Base-by-base conservation (phyloP, 2,329 filamentous ascomycete genomes). In the Epichloe sibirici region DNA sequence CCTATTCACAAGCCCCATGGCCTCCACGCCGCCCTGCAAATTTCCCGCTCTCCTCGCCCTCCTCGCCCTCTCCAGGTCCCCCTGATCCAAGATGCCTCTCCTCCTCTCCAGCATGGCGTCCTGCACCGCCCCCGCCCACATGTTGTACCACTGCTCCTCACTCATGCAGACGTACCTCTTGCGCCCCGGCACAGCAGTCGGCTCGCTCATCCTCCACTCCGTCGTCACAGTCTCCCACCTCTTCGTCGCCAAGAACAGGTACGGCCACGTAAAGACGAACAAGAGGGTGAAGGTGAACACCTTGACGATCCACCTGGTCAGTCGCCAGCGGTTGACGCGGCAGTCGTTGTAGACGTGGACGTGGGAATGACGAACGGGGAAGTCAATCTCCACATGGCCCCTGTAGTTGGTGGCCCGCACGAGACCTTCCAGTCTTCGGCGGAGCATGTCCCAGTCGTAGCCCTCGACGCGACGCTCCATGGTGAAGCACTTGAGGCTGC, bases 211-310 rank as follows among this genome's bases (percentile, higher is more conserved):
- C 13, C 60, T 59, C 83, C 83, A 90, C 37, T 82, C 73, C 0
- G 77, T 75, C 23, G 73, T 70, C 3, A 80, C 75, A 2, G 86
- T 81, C 57, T 83, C 76, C 69, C 83, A 90, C 48, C 78, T 74
- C 62, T 78, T 81, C 1, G 86, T 90, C 17, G 76, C 68, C 62
- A 88, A 75, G 67, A 79, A 83, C 12, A 90, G 72, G 53, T 78
- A 76, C 0, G 86, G 86, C 86, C 86, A 90, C 3, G 78, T 71
- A 58, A 90, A 72, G 53, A 90, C 61, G 75, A 85, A 85, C 12
- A 86, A 65, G 55, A 88, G 79, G 0, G 81, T 81, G 5, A 86
- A 64, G 62, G 79, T 81, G 68, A 83, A 87, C 9, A 87, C 45
- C 72, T 79, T 78, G 43, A 76, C 70, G 45, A 88, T 71, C 81